phyloP scores from a whole-genome alignment of 2,329 filamentous ascomycete genomes.

The Pyrenophora tritici-repentis region DNA sequence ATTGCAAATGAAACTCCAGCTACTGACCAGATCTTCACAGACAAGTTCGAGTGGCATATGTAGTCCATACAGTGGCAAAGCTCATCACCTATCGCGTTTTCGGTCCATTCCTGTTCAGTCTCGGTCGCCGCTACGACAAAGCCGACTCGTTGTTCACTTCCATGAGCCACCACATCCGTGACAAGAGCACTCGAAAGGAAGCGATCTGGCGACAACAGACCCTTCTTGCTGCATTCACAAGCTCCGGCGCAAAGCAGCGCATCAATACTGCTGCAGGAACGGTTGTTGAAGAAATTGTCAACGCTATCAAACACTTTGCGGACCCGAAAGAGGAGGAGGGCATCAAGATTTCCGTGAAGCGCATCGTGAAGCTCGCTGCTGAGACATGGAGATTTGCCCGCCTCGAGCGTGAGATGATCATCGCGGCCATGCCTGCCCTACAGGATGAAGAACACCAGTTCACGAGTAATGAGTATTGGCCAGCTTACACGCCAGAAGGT shows the following conservation, averaged over 20 bases:
- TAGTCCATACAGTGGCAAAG: slow-evolving; percentile 61
- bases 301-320: slow-evolving; percentile 59
- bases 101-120: slow-evolving; percentile 62
- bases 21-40: slow-evolving; percentile 26
- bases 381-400: slow-evolving; percentile 64
- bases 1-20: neutral
- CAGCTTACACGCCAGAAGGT: slow-evolving; percentile 40
- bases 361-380: slow-evolving; percentile 62
- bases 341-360: slow-evolving; percentile 57
- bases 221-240: slow-evolving; percentile 61
- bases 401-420: slow-evolving; percentile 61
- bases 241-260: slow-evolving; percentile 60
- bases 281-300: slow-evolving; percentile 62
- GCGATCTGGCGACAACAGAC: slow-evolving; percentile 64
- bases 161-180: slow-evolving; percentile 61
- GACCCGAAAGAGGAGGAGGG: slow-evolving; percentile 57
- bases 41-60: slow-evolving; percentile 59
- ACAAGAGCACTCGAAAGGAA: slow-evolving; percentile 61
- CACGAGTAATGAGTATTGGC: slow-evolving; percentile 42
- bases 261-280: slow-evolving; percentile 61
- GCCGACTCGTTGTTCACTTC: slow-evolving; percentile 61
- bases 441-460: slow-evolving; percentile 42
- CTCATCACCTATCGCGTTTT: slow-evolving; percentile 62
- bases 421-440: slow-evolving; percentile 55
- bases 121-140: slow-evolving; percentile 60